phyloP scores from a whole-genome alignment of 176 grass and related monocot genomes.

The Thalia dealbata region DNA sequence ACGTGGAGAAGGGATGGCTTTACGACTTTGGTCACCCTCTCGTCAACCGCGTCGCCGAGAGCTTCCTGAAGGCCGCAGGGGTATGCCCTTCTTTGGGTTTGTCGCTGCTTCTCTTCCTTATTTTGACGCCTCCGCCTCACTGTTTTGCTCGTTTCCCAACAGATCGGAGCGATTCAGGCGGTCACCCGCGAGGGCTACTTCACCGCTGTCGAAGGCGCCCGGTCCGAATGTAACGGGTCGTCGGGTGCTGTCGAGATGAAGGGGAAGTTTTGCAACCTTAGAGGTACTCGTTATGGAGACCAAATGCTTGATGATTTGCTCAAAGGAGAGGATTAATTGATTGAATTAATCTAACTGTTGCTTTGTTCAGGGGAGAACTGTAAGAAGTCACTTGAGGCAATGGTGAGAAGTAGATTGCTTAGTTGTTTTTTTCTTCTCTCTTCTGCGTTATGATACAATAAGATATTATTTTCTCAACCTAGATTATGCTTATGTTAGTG shows the following conservation, averaged over 20 bases:
- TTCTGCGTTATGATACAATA: background rate
- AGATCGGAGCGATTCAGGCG: conserved; percentile 79
- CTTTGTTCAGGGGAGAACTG: conserved; percentile 37
- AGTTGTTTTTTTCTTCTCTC: too few relatives aligned
- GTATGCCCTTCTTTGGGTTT: conserved; percentile 11
- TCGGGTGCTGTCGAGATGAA: background rate
- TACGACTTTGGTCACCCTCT: conserved; percentile 77
- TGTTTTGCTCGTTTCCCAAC: background rate
- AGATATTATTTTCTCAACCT: background rate
- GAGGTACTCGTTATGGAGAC: conserved; percentile 5
- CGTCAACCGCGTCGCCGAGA: conserved; percentile 69
- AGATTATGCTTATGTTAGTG: background rate
- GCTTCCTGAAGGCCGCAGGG: conserved; percentile 83
- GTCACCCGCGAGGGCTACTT: conserved; percentile 63
- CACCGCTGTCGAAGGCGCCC: conserved; percentile 40
- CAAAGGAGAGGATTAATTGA: background rate
- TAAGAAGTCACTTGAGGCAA: conserved; percentile 60
- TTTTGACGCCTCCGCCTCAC: background rate
- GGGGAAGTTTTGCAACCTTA: conserved; percentile 8
- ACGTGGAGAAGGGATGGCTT: conserved; percentile 41
- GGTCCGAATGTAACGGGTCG: too few relatives aligned
- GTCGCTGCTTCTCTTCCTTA: background rate
- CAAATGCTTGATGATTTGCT: background rate
- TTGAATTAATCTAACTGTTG: background rate
- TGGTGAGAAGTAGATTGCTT: conserved; percentile 27